Evolutionary conservation across 1,284 basidiomycete genomes (phyloP), one percentile per base, ranked within the genome.

Genomic region (Ceratobasidium sp.): DNA sequence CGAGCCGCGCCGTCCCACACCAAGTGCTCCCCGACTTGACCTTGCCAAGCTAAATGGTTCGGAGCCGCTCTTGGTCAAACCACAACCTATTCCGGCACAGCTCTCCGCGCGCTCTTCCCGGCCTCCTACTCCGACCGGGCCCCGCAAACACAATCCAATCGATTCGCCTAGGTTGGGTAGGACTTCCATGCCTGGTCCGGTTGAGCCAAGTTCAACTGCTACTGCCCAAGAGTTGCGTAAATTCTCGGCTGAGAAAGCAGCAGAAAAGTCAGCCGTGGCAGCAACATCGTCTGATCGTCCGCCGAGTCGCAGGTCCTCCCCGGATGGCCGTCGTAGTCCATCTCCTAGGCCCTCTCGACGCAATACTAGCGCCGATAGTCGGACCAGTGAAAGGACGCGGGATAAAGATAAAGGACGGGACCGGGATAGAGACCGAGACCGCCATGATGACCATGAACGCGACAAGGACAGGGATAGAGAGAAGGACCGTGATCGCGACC

Each of bases 181-280:
- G 23, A 53, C 53, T 3, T 75, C 76, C 1, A 92, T 92, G 90
- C 88, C 88, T 25, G 90, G 90, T 13, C 90, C 90, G 16, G 80
- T 78, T n/a, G 85, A 81, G 50, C 90, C 90, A 1, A 92, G 90
- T 73, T 89, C 91, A 73, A 91, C 88, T 0, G 77, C 80, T 8
- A 87, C 87, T n/a, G 90, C 90, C 0, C 89, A 91, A 73, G 90
- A 91, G 73, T 80, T 92, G 90, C 57, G 82, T 83, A 16, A 83
- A 86, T 53, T 58, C 36, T 56, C 72, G 30, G 54, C 36, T n/a
- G 54, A 69, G 36, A 42, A 69, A 59, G 44, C 42, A 19, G 36
- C 41, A 33, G 30, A 71, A 68, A 47, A 60, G 56, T 69, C 53
- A 14, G 33, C 47, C 19, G 44, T 25, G 25, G 49, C 39, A 14